These are phyloP conservation scores for Suhomyces ambrosiae DNA, from an alignment of 1,139 yeast genomes.

Conservation along the genomic window DNA sequence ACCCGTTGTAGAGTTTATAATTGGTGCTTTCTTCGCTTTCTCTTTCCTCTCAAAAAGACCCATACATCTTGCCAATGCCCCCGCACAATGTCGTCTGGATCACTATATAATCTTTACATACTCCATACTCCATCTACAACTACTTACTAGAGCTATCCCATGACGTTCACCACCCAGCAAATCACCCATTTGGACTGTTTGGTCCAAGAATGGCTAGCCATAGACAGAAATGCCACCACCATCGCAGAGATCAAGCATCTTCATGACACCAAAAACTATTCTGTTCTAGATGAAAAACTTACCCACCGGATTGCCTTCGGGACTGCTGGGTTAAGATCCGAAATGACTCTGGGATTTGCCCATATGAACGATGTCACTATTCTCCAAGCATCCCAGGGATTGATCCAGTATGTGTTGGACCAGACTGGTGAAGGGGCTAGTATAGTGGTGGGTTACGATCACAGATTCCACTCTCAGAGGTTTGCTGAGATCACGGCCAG, in stretches of 20 bases:
- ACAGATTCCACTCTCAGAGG: constrained; percentile 73
- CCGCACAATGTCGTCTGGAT: no score
- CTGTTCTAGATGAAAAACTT: constrained; percentile 53
- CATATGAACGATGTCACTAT: constrained; percentile 91
- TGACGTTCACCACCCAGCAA: constrained; percentile 9
- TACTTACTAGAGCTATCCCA: no score
- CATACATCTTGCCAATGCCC: no score
- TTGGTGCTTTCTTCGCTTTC: no score
- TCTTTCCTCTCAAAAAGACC: neutral
- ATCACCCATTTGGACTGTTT: constrained; percentile 29
- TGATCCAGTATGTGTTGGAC: constrained; percentile 60
- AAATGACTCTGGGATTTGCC: constrained; percentile 88
- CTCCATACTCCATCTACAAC: no score
- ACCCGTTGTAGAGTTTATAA: no score
- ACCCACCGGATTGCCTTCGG: constrained; percentile 77
- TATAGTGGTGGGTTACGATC: constrained; percentile 90
- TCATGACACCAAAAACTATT: constrained; percentile 39
- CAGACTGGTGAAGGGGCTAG: constrained; percentile 26
- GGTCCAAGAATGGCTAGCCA: constrained; percentile 48
- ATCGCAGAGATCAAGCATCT: constrained; percentile 56
- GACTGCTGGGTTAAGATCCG: constrained; percentile 86
- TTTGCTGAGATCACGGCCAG: constrained; percentile 82
- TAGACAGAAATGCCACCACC: constrained; percentile 51
- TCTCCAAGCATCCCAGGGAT: constrained; percentile 89
- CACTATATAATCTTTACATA: no score